phyloP scores from a whole-genome alignment of 78 protist genomes.

The Dictyostelium citrinum region DNA sequence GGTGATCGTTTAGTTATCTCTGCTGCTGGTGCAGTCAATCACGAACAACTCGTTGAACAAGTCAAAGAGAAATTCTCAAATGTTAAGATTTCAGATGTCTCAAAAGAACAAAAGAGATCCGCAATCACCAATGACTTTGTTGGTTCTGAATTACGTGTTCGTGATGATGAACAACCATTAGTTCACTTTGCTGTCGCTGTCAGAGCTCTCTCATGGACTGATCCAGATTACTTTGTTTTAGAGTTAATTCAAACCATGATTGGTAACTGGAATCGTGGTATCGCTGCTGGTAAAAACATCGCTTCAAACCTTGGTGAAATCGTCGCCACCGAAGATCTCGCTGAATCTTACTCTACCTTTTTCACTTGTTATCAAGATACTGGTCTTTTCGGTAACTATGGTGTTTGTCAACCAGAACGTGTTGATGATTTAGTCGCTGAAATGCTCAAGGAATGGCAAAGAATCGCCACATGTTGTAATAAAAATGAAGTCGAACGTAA shows the following conservation, averaged over 20 bases:
- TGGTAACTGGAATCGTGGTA: slow-evolving; percentile 88
- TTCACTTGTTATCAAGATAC: slow-evolving; percentile 95
- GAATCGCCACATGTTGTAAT: slow-evolving; percentile 48
- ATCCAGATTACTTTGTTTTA: slow-evolving; percentile 84
- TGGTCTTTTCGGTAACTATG: slow-evolving; percentile 94
- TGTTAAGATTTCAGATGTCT: slow-evolving; percentile 29
- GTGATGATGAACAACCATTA: slow-evolving; percentile 76
- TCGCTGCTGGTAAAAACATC: slow-evolving; percentile 80
- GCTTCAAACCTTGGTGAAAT: slow-evolving; percentile 76
- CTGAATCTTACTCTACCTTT: slow-evolving; percentile 85
- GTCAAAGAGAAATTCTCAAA: slow-evolving; percentile 76
- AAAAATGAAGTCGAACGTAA: slow-evolving; percentile 89
- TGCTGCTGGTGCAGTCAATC: slow-evolving; percentile 95
- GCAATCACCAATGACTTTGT: slow-evolving; percentile 19
- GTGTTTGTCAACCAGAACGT: slow-evolving; percentile 54
- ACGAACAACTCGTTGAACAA: slow-evolving; percentile 85
- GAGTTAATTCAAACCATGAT: slow-evolving; percentile 84
- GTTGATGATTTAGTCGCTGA: slow-evolving; percentile 79
- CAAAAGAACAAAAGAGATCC: neutral
- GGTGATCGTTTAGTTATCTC: slow-evolving; percentile 94
- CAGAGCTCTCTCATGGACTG: slow-evolving; percentile 74
- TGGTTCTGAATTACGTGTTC: slow-evolving; percentile 74
- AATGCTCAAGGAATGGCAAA: slow-evolving; percentile 78
- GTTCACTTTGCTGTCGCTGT: slow-evolving; percentile 87
- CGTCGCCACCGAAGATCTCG: slow-evolving; percentile 84